Evolutionary conservation across 2,329 filamentous ascomycete genomes (phyloP).

Genomic region (Botrytis medusae): DNA sequence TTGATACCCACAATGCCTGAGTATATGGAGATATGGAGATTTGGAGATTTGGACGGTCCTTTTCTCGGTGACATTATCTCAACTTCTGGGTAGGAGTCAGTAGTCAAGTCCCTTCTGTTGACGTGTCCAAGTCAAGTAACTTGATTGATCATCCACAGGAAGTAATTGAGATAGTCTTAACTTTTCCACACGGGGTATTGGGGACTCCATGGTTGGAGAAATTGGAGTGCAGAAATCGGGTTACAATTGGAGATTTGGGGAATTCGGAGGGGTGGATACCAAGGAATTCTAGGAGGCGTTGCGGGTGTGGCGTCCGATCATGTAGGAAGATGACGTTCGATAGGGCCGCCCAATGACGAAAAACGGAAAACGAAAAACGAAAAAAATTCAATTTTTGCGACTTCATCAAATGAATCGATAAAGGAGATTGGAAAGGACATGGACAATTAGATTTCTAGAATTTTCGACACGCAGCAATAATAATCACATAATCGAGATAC

Average conservation of each 20-base stretch:
- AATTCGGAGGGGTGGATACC: background rate
- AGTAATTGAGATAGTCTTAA: background rate
- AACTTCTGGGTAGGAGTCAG: background rate
- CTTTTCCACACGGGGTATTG: background rate
- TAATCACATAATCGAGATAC: background rate
- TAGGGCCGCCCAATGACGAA: background rate
- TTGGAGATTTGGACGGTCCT: constrained; percentile 1
- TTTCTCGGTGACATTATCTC: constrained; percentile 3
- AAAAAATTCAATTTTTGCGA: background rate
- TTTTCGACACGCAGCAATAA: background rate
- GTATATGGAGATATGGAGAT: background rate
- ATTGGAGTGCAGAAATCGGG: constrained; percentile 2
- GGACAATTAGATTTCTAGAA: background rate
- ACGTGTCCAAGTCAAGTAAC: background rate
- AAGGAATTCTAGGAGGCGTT: background rate
- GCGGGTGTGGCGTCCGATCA: background rate
- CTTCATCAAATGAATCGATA: background rate
- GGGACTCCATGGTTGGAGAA: constrained; percentile 13
- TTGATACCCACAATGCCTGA: background rate
- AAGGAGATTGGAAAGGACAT: background rate
- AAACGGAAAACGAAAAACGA: no score
- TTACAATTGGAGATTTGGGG: background rate
- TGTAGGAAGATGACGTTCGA: background rate
- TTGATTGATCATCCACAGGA: background rate
- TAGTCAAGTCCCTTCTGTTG: background rate